These are phyloP conservation scores for Hippophae tibetana DNA, from an alignment of 306 rosid species.

Conservation along the genomic window DNA sequence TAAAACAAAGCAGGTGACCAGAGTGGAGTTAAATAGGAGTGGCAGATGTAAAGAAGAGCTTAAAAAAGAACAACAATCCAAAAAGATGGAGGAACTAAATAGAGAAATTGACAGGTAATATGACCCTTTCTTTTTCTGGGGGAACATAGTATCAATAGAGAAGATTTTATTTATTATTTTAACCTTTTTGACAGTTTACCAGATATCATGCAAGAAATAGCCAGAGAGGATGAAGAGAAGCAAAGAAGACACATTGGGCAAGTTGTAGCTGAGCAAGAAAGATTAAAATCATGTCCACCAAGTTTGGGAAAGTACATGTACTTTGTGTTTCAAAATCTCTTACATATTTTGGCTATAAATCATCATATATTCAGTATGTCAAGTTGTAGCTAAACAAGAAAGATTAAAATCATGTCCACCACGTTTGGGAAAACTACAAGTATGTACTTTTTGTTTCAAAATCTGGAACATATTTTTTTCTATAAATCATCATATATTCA, in stretches of 20 bases:
- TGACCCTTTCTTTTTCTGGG: not conserved
- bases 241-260: slow-evolving; percentile 50
- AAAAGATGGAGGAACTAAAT: slow-evolving; percentile 42
- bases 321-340: too few relatives aligned
- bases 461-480: not conserved
- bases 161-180: not conserved
- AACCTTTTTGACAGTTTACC: slow-evolving; percentile 41
- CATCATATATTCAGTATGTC: not conserved
- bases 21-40: slow-evolving; percentile 65
- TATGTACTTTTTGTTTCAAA: slow-evolving; percentile 21
- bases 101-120: slow-evolving; percentile 78
- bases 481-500: not conserved
- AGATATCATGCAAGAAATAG: slow-evolving; percentile 58
- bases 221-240: slow-evolving; percentile 63
- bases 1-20: slow-evolving; percentile 58
- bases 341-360: too few relatives aligned
- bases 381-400: slow-evolving; percentile 62
- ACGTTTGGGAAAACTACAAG: slow-evolving; percentile 81
- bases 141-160: slow-evolving; percentile 1
- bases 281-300: too few relatives aligned
- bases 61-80: slow-evolving; percentile 47
- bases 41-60: slow-evolving; percentile 52
- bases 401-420: slow-evolving; percentile 63
- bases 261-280: not conserved
- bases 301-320: too few relatives aligned